These are phyloP conservation scores for Protomyces lactucae-debilis DNA, from an alignment of 1,139 yeast genomes.

Conservation along the genomic window DNA sequence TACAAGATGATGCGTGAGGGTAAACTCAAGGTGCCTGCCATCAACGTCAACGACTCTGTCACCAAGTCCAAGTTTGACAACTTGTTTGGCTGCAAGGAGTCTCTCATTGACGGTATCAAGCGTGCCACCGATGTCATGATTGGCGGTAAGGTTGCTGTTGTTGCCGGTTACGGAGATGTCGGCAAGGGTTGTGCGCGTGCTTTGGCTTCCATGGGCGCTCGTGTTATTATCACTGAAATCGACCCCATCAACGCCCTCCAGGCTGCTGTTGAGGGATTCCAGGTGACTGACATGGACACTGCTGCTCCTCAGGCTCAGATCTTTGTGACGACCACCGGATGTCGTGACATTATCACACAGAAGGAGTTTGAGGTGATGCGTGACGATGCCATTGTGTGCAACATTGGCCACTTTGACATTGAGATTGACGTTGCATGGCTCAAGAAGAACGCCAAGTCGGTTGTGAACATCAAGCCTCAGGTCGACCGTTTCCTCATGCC, in stretches of 20 bases:
- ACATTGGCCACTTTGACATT: slow-evolving; percentile 99
- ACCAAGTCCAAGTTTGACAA: slow-evolving; percentile 99
- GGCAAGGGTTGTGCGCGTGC: slow-evolving; percentile 99
- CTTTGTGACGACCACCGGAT: slow-evolving; percentile 99
- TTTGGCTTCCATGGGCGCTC: slow-evolving; percentile 98
- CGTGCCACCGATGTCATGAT: slow-evolving; percentile 99
- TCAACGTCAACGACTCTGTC: slow-evolving; percentile 98
- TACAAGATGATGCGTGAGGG: slow-evolving; percentile 93
- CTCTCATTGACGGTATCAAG: slow-evolving; percentile 97
- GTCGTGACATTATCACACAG: slow-evolving; percentile 95
- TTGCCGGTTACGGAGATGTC: slow-evolving; percentile 99
- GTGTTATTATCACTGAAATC: slow-evolving; percentile 94
- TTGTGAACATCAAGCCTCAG: slow-evolving; percentile 97
- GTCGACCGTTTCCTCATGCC: slow-evolving; percentile 95
- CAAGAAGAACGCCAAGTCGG: slow-evolving; percentile 82
- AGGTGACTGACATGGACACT: slow-evolving; percentile 93
- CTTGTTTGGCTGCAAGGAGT: slow-evolving; percentile 99
- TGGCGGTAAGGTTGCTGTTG: slow-evolving; percentile 99
- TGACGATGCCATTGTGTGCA: slow-evolving; percentile 99
- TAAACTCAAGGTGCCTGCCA: slow-evolving; percentile 95
- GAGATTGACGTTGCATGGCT: slow-evolving; percentile 99
- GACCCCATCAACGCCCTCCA: slow-evolving; percentile 99
- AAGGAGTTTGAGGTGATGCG: slow-evolving; percentile 89
- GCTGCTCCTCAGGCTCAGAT: slow-evolving; percentile 93
- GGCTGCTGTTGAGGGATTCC: slow-evolving; percentile 99